Evolutionary conservation across 306 rosid genomes (phyloP), one percentile per base, ranked within the genome.

Genomic region (Cicer bijugum): DNA sequence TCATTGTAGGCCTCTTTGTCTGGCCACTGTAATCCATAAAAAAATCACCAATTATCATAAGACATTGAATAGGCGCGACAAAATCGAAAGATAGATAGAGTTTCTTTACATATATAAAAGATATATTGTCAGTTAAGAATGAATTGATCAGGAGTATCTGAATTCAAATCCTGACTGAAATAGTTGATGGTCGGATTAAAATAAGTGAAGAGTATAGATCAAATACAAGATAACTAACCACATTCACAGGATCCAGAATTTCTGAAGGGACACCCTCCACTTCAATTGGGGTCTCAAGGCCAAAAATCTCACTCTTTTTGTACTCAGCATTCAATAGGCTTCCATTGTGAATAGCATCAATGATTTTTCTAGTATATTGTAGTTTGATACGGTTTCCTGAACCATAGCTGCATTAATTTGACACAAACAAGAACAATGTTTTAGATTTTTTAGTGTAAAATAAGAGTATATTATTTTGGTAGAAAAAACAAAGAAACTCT

Each of bases 321-420:
- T 87, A 90, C 4, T 50, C 82, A 15, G 91, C 88, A 1, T 84
- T 7, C 77, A 93, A 17, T 67, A 93, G 98, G 44, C 80, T 69
- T 9, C 93, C 97, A 0, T 92, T 83, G 83, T 93, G 98, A 78
- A 93, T 93, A 19, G 90, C 97, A 74, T 93, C 97, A 8, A 93
- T 93, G 44, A 93, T 93, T 77, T 81, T 93, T 72, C 98, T 82
- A 2, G 98, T 93, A 39, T 89, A 89, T 2, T 89, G 77, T 67
- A 93, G 81, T 76, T 90, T 93, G 56, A 93, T 90, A 23, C 97
- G 95, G 4, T 58, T 89, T 5, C 97, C 98, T 5, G 73, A 12
- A 16, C 98, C 98, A 68, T 89, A 93, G 72, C 98, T 93, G 88
- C 74, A 53, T 53, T 8, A 57, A 19, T 39, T 71, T 69, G n/a